Percentiles rank a stretch among this genome's conserved stretches.
These are phyloP conservation scores for Botrytis porri DNA, from an alignment of 2,329 filamentous ascomycete species.

Conservation along the genomic window DNA sequence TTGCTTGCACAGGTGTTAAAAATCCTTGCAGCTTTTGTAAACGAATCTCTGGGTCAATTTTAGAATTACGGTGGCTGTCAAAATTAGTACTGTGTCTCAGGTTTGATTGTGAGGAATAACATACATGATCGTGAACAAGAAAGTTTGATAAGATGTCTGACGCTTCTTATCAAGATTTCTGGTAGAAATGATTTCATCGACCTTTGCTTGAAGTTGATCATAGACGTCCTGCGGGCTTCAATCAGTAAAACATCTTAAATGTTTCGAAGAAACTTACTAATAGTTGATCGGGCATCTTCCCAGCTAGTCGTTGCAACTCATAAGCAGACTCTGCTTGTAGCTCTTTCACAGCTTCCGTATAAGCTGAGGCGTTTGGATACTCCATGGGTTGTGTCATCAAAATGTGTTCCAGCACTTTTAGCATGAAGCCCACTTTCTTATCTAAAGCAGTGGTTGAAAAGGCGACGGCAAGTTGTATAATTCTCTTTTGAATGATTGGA, in stretches of 20 bases:
- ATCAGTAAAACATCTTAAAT: slow-evolving; percentile 18
- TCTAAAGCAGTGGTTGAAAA: slow-evolving; percentile 80
- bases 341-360: slow-evolving; percentile 86
- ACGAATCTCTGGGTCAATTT: slow-evolving; percentile 68
- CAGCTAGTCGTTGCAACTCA: slow-evolving; percentile 83
- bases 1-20: slow-evolving; percentile 73
- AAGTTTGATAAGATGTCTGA: slow-evolving; percentile 80
- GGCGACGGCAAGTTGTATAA: slow-evolving; percentile 78
- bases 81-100: neutral
- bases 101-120: slow-evolving; percentile 28
- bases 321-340: slow-evolving; percentile 80
- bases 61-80: slow-evolving; percentile 73
- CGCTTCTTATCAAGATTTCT: slow-evolving; percentile 76
- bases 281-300: slow-evolving; percentile 88
- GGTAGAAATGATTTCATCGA: slow-evolving; percentile 74
- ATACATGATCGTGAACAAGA: slow-evolving; percentile 88
- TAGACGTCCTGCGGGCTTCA: slow-evolving; percentile 63
- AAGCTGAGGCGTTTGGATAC: slow-evolving; percentile 66
- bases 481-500: slow-evolving; percentile 76
- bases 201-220: slow-evolving; percentile 77
- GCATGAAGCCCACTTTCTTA: slow-evolving; percentile 74
- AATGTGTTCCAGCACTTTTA: slow-evolving; percentile 88
- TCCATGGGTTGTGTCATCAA: slow-evolving; percentile 77
- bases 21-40: slow-evolving; percentile 72
- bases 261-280: slow-evolving; percentile 43